Evolutionary conservation across 164 flowering plant species (phyloP), one percentile per base, ranked within the genome.

Genomic region (Tinospora cordifolia): DNA sequence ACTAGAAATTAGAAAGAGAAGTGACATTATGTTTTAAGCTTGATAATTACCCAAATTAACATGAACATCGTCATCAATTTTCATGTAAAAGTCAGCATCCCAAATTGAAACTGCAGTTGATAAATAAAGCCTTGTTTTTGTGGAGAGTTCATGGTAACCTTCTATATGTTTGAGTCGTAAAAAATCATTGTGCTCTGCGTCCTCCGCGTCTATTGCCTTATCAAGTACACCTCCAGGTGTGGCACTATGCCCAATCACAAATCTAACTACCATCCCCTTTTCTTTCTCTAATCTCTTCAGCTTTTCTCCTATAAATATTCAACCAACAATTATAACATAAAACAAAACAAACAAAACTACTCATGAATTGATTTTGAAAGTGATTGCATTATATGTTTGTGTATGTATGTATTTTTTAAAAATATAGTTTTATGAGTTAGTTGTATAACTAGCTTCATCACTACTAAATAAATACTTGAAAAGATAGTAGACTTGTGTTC

Each of bases 1-100:
- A n/a, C n/a, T n/a, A n/a, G n/a, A n/a, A n/a, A n/a, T n/a, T n/a
- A n/a, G n/a, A n/a, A n/a, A n/a, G n/a, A n/a, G n/a, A n/a, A n/a
- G n/a, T n/a, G n/a, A n/a, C n/a, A n/a, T n/a, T n/a, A n/a, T n/a
- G n/a, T n/a, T n/a, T n/a, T n/a, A n/a, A n/a, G n/a, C n/a, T n/a
- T 30, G 25, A 25, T 36, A 30, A 69, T 17, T 25, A 84, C 93
- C 96, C 64, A 90, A 65, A 68, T 90, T 92, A 1, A 93, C 59
- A 69, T 93, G 97, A 21, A 93, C 85, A 74, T 93, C 98, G 62
- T 93, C 97, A 65, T 91, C 97, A 6, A 93, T 87, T 81, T 91
- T 91, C 40, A 90, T 81, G 63, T 87, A 91, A 79, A 93, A 91
- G 2, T 88, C 91, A 1, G 96, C 96, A 69, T 90, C 88, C 98